These are phyloP conservation scores for Kuraishia capsulata DNA, from an alignment of 805 yeast genomes.

Conservation along the genomic window DNA sequence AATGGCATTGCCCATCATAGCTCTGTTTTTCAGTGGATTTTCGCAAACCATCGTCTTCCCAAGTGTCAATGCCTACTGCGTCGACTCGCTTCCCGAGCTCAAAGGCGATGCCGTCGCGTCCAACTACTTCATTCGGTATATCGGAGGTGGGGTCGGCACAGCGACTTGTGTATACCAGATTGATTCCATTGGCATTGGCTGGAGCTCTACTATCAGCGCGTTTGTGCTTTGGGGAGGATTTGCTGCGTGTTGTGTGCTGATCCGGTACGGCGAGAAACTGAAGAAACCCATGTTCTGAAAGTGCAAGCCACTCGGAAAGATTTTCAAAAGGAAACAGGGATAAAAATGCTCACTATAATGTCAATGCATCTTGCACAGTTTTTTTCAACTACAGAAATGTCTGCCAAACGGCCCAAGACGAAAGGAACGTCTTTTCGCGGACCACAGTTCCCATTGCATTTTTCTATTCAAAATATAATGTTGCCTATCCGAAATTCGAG, in stretches of 20 bases:
- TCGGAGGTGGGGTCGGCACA: constrained; percentile 42
- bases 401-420: no score
- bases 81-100: constrained; percentile 46
- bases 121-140: constrained; percentile 39
- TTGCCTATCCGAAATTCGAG: no score
- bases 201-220: constrained; percentile 45
- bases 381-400: no score
- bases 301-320: no score
- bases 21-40: constrained; percentile 37
- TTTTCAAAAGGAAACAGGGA: no score
- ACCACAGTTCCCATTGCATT: no score
- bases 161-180: constrained; percentile 39
- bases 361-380: no score
- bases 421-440: no score
- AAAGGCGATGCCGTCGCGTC: constrained; percentile 49
- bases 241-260: constrained; percentile 7
- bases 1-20: constrained; percentile 41
- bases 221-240: constrained; percentile 29
- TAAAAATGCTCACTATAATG: no score
- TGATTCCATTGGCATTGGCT: constrained; percentile 43
- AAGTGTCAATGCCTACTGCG: constrained; percentile 46
- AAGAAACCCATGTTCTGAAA: not conserved
- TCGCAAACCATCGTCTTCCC: constrained; percentile 47
- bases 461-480: no score
- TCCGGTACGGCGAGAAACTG: not conserved